A percentile compares a stretch with the other conserved stretches of the same genome.
phyloP scores from a whole-genome alignment of 176 grass and related monocot species.

The Musa acuminata region DNA sequence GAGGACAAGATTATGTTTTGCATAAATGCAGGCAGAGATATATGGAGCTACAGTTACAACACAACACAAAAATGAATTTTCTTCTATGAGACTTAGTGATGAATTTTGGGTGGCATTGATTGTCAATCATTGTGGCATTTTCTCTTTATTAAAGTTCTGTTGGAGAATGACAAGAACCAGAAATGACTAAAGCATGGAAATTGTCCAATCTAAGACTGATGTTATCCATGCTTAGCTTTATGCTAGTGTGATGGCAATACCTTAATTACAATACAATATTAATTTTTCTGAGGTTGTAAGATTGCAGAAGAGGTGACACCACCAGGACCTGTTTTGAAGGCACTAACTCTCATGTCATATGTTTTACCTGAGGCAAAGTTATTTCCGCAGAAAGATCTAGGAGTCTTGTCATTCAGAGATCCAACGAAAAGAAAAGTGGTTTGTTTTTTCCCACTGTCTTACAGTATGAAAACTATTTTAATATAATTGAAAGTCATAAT shows the following conservation, averaged over 20 bases:
- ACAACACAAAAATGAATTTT: background rate
- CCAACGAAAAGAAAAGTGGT: constrained; percentile 76
- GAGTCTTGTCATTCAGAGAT: constrained; percentile 88
- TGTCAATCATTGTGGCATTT: too few species aligned
- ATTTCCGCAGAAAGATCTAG: constrained; percentile 91
- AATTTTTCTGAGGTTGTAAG: constrained; percentile 43
- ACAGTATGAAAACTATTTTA: background rate
- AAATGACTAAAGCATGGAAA: too few species aligned
- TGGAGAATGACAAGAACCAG: too few species aligned
- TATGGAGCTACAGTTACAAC: background rate
- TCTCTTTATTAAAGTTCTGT: too few species aligned
- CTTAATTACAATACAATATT: background rate
- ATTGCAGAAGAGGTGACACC: constrained; percentile 98
- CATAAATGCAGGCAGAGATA: background rate
- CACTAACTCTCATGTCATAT: constrained; percentile 63
- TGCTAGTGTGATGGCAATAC: too few species aligned
- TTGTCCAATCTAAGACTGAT: background rate
- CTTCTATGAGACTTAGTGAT: background rate
- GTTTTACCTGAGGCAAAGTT: constrained; percentile 88
- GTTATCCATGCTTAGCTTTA: background rate
- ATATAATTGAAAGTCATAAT: background rate
- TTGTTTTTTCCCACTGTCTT: constrained; percentile 12
- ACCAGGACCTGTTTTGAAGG: constrained; percentile 64
- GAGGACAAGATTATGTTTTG: background rate
- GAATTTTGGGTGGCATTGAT: too few species aligned